Evolutionary conservation across 176 grass and related monocot genomes (phyloP).

Genomic region (Paspalum vaginatum): DNA sequence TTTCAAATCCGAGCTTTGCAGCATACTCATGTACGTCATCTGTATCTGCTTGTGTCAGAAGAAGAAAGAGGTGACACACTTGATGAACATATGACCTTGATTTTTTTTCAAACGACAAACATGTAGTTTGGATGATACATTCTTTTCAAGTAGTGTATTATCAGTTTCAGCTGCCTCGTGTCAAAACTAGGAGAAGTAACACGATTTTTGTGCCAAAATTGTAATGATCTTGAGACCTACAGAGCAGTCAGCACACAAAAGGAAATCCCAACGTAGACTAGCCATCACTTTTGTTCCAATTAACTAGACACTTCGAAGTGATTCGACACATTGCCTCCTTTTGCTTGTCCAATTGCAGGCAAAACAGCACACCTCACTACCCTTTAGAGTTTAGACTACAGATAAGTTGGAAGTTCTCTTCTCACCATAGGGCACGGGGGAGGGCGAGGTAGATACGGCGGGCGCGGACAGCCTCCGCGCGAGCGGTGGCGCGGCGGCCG

Average conservation of each 20-base stretch:
- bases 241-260: not conserved
- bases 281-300: slow-evolving; percentile 4
- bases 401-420: not conserved
- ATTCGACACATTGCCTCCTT: not conserved
- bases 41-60: slow-evolving; percentile 49
- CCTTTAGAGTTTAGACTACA: not conserved
- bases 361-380: not conserved
- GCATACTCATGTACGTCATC: slow-evolving; percentile 76
- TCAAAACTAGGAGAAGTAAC: not conserved
- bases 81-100: not conserved
- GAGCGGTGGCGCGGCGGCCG: slow-evolving; percentile 21
- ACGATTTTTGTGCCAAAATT: not conserved
- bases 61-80: slow-evolving; percentile 48
- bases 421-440: slow-evolving; percentile 69
- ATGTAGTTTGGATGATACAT: not conserved
- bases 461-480: slow-evolving; percentile 50
- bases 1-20: slow-evolving; percentile 82
- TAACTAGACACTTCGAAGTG: not conserved
- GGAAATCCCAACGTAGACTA: not conserved
- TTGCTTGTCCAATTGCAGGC: not conserved
- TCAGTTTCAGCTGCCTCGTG: slow-evolving; percentile 4
- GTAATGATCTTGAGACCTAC: not conserved
- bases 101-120: slow-evolving; percentile 12
- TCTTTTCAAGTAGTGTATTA: not conserved
- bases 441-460: slow-evolving; percentile 79